A percentile compares a stretch with the other conserved stretches of the same genome.
phyloP scores from a whole-genome alignment of 495 filamentous ascomycete genomes.

The Entonaema liquescens region DNA sequence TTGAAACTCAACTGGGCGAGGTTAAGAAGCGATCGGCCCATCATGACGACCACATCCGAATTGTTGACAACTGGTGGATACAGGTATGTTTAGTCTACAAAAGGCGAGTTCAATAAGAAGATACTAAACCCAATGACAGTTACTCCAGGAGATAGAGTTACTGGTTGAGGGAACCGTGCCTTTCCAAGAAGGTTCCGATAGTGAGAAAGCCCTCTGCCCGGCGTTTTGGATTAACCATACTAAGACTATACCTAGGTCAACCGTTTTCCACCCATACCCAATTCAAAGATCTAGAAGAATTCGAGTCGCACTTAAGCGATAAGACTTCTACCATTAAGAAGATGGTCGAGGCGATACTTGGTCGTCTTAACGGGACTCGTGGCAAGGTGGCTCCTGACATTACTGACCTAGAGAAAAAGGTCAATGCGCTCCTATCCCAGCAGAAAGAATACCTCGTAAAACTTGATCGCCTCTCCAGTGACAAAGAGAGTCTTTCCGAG shows the following conservation, averaged over 20 bases:
- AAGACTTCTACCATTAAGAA: slow-evolving; percentile 58
- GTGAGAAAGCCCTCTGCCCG: slow-evolving; percentile 49
- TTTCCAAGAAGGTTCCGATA: slow-evolving; percentile 57
- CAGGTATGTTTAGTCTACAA: slow-evolving; percentile 68
- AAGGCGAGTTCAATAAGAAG: slow-evolving; percentile 36
- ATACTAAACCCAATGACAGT: slow-evolving; percentile 59
- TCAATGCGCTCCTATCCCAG: slow-evolving; percentile 75
- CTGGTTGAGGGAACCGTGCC: slow-evolving; percentile 64
- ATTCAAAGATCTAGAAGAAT: slow-evolving; percentile 73
- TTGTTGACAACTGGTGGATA: slow-evolving; percentile 89
- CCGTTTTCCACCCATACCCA: slow-evolving; percentile 68
- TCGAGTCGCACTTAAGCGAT: slow-evolving; percentile 78
- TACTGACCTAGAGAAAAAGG: slow-evolving; percentile 72
- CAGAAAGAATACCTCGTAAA: slow-evolving; percentile 84
- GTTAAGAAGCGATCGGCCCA: slow-evolving; percentile 75
- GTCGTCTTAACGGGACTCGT: slow-evolving; percentile 49
- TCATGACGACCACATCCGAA: slow-evolving; percentile 91
- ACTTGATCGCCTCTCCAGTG: slow-evolving; percentile 75
- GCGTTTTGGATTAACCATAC: slow-evolving; percentile 47
- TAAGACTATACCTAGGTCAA: slow-evolving; percentile 48
- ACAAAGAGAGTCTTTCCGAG: slow-evolving; percentile 84
- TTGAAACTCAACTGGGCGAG: slow-evolving; percentile 80
- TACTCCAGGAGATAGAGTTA: slow-evolving; percentile 85
- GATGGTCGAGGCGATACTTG: slow-evolving; percentile 54
- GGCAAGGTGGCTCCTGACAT: slow-evolving; percentile 68